Base-by-base conservation (phyloP, 345 rosid genomes). In the Aquilaria malaccensis region DNA sequence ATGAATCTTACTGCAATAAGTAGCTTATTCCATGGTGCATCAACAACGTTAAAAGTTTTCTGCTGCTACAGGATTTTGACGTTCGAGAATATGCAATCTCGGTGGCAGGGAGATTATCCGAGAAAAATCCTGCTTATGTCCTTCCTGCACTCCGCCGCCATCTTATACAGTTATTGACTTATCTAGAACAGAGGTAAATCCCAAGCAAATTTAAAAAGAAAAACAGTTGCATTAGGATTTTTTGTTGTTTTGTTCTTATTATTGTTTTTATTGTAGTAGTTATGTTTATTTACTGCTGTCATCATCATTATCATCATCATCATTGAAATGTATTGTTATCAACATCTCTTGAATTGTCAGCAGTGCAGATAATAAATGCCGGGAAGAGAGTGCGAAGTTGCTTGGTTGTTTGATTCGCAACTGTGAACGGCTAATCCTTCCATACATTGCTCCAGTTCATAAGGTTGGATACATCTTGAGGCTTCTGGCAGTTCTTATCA, bases 61-160 rank as follows among this genome's bases (percentile, higher is more conserved):
- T 62, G 32, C 62, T 72, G 73, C 74, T 58, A 72, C 70, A 94
- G 99, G 99, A 90, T 79, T 88, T 86, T 74, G 97, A 78, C 71
- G 97, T 90, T 71, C 84, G 95, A 73, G 99, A 86, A 70, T 90
- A 81, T 77, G 96, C 93, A 60, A 94, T 94, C 79, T 90, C 99
- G 13, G 80, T 94, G 59, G 89, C 95, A 66, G 99, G 99, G 74
- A 79, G 96, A 72, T 77, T 94, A 73, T 90, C 99, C 30, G 97
- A 90, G 72, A 94, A 86, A 77, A 94, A 94, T 75, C 99, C 99
- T 54, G 97, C 99, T 58, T 94, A 94, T 72, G 99, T 94, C 71
- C 96, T 94, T 79, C 99, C 99, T 43, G 99, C 99, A 65, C 95
- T 94, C 71, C 99, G 97, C 67, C 99, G 97, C 66, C 95, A 94